Evolutionary conservation across 169 alveolate species (phyloP).

Genomic region (Cardiosporidium cionae): DNA sequence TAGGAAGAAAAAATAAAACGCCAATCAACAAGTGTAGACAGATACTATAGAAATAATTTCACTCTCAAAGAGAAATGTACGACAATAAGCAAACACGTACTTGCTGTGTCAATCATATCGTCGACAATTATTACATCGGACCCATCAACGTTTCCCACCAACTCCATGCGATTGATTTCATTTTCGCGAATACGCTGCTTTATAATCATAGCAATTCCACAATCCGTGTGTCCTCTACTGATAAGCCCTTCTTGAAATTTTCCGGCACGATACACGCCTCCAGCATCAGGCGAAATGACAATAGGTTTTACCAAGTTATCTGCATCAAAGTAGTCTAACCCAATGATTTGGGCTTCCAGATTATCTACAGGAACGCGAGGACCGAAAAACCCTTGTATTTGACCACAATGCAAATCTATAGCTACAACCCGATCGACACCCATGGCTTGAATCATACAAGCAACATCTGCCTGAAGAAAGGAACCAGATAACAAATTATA

Average conservation of each 20-base stretch:
- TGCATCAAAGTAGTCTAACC: conserved; percentile 59
- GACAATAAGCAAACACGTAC: neutral
- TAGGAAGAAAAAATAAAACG: too few relatives aligned
- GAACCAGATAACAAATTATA: conserved; percentile 24
- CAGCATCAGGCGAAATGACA: conserved; percentile 93
- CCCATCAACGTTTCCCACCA: conserved; percentile 88
- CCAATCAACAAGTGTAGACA: too few relatives aligned
- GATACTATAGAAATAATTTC: neutral
- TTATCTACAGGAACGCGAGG: conserved; percentile 88
- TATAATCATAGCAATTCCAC: conserved; percentile 46
- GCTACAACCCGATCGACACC: conserved; percentile 92
- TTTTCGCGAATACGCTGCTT: conserved; percentile 56
- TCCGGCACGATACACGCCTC: conserved; percentile 68
- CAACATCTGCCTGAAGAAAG: conserved; percentile 70
- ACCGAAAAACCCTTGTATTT: conserved; percentile 84
- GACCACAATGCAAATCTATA: conserved; percentile 89
- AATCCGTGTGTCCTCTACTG: conserved; percentile 34
- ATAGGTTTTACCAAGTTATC: conserved; percentile 67
- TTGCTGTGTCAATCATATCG: conserved; percentile 94
- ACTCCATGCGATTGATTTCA: conserved; percentile 76
- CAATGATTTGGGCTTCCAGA: conserved; percentile 73
- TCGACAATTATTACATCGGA: conserved; percentile 87
- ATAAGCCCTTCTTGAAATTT: conserved; percentile 66
- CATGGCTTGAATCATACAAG: conserved; percentile 82
- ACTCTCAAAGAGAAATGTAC: neutral